Percentiles rank a stretch among this genome's conserved stretches.
Evolutionary conservation across 805 yeast genomes (phyloP).

Genomic region (Tetrapisispora taiwanensis): DNA sequence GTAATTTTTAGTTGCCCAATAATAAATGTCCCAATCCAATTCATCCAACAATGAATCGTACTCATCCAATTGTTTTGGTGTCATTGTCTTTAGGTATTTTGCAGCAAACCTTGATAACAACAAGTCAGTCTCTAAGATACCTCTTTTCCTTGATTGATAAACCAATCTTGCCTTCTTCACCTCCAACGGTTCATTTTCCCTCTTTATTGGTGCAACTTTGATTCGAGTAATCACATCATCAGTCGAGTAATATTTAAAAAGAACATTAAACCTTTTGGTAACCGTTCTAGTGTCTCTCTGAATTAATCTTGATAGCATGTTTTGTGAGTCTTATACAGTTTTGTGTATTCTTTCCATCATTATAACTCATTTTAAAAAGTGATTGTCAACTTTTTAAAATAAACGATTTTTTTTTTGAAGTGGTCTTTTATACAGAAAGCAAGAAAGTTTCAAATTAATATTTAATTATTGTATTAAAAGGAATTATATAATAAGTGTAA

Average conservation of each 20-base stretch:
- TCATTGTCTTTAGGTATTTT: constrained; percentile 50
- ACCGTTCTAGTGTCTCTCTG: no score
- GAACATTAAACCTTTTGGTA: background rate
- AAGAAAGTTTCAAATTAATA: no score
- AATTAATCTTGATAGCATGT: no score
- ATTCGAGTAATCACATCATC: constrained; percentile 37
- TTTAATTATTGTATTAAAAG: no score
- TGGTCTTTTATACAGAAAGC: no score
- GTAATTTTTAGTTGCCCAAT: constrained; percentile 88
- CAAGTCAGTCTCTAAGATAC: constrained; percentile 87
- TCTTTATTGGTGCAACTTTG: constrained; percentile 67
- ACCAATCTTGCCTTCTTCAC: constrained; percentile 76
- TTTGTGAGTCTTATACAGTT: no score
- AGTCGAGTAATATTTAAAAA: background rate
- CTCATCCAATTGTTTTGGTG: constrained; percentile 62
- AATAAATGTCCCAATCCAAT: constrained; percentile 98
- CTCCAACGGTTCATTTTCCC: constrained; percentile 63
- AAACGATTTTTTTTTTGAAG: no score
- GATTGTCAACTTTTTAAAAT: no score
- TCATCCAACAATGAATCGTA: constrained; percentile 81
- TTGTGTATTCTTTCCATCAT: no score
- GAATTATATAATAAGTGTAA: no score
- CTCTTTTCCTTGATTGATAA: constrained; percentile 90
- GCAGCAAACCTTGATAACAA: constrained; percentile 79
- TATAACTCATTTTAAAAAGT: no score